Evolutionary conservation across 2,329 filamentous ascomycete genomes (phyloP).

Genomic region (Trichoderma atroviride): DNA sequence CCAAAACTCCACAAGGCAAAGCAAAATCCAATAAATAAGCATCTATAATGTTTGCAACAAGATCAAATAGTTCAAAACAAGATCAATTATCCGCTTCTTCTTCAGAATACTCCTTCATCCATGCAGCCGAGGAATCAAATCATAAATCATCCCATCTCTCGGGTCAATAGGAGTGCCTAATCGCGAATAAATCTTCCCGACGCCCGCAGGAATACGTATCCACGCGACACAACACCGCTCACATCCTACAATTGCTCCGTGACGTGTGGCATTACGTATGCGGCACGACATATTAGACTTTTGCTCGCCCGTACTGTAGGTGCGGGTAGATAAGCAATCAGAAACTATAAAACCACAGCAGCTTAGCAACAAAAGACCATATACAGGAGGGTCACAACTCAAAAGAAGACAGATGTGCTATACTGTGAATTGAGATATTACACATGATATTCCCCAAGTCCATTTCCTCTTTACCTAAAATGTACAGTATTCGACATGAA

Average conservation of each 20-base stretch:
- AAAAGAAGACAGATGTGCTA: neutral
- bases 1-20: neutral
- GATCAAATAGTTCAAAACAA: neutral
- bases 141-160: neutral
- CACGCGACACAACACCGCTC: neutral
- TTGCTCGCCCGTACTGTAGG: neutral
- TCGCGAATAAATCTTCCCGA: neutral
- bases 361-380: neutral
- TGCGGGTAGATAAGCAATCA: constrained; percentile 2
- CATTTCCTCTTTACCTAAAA: neutral
- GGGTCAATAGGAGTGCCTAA: neutral
- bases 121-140: neutral
- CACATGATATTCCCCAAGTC: neutral
- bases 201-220: neutral
- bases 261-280: constrained; percentile 24
- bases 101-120: neutral
- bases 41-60: neutral
- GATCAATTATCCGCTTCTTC: neutral
- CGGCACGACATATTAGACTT: constrained; percentile 4
- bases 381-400: neutral
- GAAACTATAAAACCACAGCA: neutral
- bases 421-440: neutral
- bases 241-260: neutral
- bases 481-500: neutral
- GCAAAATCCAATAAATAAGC: neutral